Evolutionary conservation across 192 early-diverging fungal genomes (phyloP).

Genomic region (Coemansia sp.): DNA sequence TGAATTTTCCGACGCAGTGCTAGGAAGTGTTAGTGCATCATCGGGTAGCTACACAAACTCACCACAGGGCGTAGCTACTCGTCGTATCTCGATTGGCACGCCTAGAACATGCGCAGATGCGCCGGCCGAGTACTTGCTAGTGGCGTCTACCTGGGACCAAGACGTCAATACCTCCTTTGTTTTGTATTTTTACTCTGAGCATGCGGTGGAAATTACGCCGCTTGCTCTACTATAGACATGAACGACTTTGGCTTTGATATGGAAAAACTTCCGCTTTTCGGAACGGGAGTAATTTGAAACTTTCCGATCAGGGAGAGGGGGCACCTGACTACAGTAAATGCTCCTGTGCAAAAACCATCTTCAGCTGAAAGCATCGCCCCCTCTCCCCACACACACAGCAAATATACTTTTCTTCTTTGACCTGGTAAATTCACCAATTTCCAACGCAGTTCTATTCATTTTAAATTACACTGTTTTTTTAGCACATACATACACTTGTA

Average conservation of each 20-base stretch:
- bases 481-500: neutral
- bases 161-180: slow-evolving; percentile 36
- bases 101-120: neutral
- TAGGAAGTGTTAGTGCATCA: slow-evolving; percentile 26
- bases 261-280: neutral
- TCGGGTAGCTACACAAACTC: slow-evolving; percentile 54
- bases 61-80: slow-evolving; percentile 47
- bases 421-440: neutral
- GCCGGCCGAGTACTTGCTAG: slow-evolving; percentile 38
- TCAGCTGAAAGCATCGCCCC: neutral
- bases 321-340: neutral
- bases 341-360: neutral
- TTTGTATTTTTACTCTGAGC: slow-evolving; percentile 50
- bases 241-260: neutral
- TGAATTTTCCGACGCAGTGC: slow-evolving; percentile 37
- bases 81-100: slow-evolving; percentile 18
- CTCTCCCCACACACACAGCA: neutral
- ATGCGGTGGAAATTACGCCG: slow-evolving; percentile 26
- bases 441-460: neutral
- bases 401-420: neutral
- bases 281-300: slow-evolving; percentile 1
- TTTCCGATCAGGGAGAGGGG: neutral
- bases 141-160: slow-evolving; percentile 43
- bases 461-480: neutral
- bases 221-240: slow-evolving; percentile 5